Evolutionary conservation across 1,284 basidiomycete genomes (phyloP), one percentile per base, ranked within the genome.

Genomic region (Meripilus lineatus): DNA sequence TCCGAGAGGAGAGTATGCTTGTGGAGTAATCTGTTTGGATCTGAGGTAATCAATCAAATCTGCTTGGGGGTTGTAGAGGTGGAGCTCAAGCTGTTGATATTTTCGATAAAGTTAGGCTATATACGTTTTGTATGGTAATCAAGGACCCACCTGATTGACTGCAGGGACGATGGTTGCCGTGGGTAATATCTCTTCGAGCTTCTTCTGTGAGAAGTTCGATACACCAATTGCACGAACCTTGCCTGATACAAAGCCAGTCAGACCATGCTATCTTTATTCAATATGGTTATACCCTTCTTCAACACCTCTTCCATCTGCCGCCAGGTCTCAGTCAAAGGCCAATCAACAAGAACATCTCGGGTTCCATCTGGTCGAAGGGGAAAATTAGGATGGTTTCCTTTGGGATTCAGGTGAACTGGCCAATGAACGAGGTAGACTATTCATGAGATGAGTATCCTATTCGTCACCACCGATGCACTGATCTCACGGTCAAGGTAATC

Each of bases 1-100:
- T 4, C 90, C 90, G 23, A 93, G 75, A 3, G 92, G 92, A 7
- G 85, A 90, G 65, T 92, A 93, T 0, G 89, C 89, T 62, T 91
- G 76, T 1, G 87, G 69, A 22, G 81, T 65, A 55, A 94, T 93
- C 26, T 71, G 72, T 60, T 89, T 81, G 26, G 71, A 67, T 56
- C 77, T 73, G 59, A 88, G 74, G 66, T 80, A 92, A 14, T 69
- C 63, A 45, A 86, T 55, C 38, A 92, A 75, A 45, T 81, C 72
- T 62, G 82, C 81, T 57, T 92, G 81, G 0, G 86, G 85, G 64
- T 86, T 86, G 63, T 84, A 86, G 17, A 85, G 66, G 62, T 89
- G 87, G 23, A 89, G 67, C 61, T 89, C 88, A 44, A 89, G 68
- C 79, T 84, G 48, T 15, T 49, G 14, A 47, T 13, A 22, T 36